Evolutionary conservation across 2,329 filamentous ascomycete genomes (phyloP).

Genomic region (Fusarium sp.): DNA sequence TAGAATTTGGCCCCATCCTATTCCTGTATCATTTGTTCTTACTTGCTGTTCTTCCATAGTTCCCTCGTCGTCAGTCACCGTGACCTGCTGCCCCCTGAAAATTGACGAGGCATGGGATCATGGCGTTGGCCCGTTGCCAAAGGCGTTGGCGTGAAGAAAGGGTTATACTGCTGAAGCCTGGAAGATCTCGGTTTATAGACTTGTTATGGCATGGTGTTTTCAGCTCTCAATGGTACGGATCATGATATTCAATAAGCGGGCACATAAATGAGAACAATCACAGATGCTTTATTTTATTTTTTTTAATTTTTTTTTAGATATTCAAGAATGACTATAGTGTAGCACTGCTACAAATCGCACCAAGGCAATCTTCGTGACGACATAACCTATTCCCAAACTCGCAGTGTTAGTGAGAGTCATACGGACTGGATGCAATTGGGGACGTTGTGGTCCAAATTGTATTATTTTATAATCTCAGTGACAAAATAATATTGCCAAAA

Average conservation of each 20-base stretch:
- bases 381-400: neutral
- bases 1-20: neutral
- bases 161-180: constrained; percentile 29
- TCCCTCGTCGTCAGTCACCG: constrained; percentile 20
- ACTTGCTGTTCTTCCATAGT: constrained; percentile 20
- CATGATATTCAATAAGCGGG: constrained; percentile 36
- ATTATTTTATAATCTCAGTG: constrained; percentile 17
- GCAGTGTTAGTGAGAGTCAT: neutral
- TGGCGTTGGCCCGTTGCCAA: constrained; percentile 35
- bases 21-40: constrained; percentile 24
- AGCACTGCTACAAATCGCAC: neutral
- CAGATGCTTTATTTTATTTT: neutral
- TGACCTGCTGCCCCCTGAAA: constrained; percentile 20
- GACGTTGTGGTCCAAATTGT: neutral
- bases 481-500: constrained; percentile 30
- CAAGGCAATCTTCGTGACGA: neutral
- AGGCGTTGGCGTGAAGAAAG: constrained; percentile 40
- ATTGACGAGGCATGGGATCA: constrained; percentile 28
- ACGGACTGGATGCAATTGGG: neutral
- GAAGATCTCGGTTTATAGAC: constrained; percentile 40
- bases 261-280: constrained; percentile 26
- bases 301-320: constrained; percentile 4
- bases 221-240: constrained; percentile 31
- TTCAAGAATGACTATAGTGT: constrained; percentile 3
- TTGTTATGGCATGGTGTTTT: constrained; percentile 41